Conservation (phyloP, 805 yeast genomes). For the Metschnikowia reukaufii region DNA sequence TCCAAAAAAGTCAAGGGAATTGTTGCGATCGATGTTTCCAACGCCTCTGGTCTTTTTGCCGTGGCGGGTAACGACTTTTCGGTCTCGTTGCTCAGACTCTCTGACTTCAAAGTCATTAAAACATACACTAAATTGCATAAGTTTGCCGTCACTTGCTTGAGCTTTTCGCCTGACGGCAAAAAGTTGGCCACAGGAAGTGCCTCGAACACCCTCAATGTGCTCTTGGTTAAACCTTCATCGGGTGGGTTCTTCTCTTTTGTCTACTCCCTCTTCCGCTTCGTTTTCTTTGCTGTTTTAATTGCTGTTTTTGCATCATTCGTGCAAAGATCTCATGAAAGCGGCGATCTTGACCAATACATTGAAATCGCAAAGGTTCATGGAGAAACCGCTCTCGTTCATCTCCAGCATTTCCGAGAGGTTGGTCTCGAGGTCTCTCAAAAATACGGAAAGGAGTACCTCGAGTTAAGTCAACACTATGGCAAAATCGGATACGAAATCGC, state of each 20-base stretch:
- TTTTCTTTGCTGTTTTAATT: slow-evolving; percentile 34
- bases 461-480: slow-evolving; percentile 25
- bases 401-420: slow-evolving; percentile 15
- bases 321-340: slow-evolving; percentile 37
- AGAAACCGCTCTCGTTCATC: slow-evolving; percentile 11
- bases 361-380: slow-evolving; percentile 24
- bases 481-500: slow-evolving; percentile 20
- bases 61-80: slow-evolving; percentile 69
- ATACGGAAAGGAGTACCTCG: slow-evolving; percentile 21
- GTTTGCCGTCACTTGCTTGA: slow-evolving; percentile 74
- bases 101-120: slow-evolving; percentile 51
- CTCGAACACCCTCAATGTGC: slow-evolving; percentile 68
- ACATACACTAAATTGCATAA: slow-evolving; percentile 63
- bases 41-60: slow-evolving; percentile 45
- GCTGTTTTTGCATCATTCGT: slow-evolving; percentile 32
- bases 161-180: slow-evolving; percentile 67
- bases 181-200: slow-evolving; percentile 74
- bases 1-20: slow-evolving; percentile 55
- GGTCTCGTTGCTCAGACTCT: slow-evolving; percentile 52
- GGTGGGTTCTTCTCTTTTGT: slow-evolving; percentile 31
- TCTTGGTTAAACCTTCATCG: slow-evolving; percentile 12
- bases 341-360: slow-evolving; percentile 30
- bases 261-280: slow-evolving; percentile 33
- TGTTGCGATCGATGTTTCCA: slow-evolving; percentile 49
- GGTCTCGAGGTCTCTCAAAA: slow-evolving; percentile 17